Percentiles rank a stretch among this genome's conserved stretches.
Conservation (phyloP, 1,284 basidiomycete genomes). For the Thecaphora thlaspeos region DNA sequence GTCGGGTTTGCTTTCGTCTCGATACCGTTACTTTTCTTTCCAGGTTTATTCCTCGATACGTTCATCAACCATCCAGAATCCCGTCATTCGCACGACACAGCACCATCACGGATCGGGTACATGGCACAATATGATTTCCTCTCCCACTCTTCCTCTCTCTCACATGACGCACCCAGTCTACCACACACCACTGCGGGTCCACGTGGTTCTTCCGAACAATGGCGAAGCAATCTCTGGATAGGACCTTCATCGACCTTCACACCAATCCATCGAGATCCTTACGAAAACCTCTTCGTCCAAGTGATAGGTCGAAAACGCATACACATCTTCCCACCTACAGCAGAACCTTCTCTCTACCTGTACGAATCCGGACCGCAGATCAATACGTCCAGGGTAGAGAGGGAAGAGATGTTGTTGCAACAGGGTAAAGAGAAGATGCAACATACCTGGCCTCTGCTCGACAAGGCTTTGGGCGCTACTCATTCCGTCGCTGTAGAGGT, state of each 20-base stretch:
- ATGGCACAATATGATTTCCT: constrained; percentile 40
- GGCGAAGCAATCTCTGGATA: constrained; percentile 43
- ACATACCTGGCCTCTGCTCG: constrained; percentile 12
- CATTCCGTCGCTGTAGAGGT: constrained; percentile 16
- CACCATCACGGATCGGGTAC: constrained; percentile 22
- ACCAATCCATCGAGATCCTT: constrained; percentile 38
- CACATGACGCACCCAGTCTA: constrained; percentile 26
- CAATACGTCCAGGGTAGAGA: constrained; percentile 31
- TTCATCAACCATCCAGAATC: constrained; percentile 33
- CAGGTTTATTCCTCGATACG: constrained; percentile 35
- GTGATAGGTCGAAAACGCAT: constrained; percentile 37
- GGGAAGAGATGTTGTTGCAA: constrained; percentile 23
- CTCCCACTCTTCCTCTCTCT: constrained; percentile 14
- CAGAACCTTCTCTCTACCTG: constrained; percentile 22
- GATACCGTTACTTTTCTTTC: background rate
- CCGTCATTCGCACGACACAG: constrained; percentile 10
- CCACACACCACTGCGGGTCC: constrained; percentile 35
- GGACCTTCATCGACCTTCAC: constrained; percentile 37
- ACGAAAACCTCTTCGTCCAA: constrained; percentile 40
- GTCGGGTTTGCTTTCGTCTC: no score
- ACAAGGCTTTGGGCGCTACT: constrained; percentile 13
- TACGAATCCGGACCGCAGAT: constrained; percentile 16
- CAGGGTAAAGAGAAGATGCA: background rate
- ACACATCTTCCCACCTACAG: constrained; percentile 27
- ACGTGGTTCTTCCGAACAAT: constrained; percentile 30